Percentiles rank a stretch among this genome's conserved stretches.
Conservation (phyloP, 2,329 filamentous ascomycete genomes). For the Aureobasidium lini region DNA sequence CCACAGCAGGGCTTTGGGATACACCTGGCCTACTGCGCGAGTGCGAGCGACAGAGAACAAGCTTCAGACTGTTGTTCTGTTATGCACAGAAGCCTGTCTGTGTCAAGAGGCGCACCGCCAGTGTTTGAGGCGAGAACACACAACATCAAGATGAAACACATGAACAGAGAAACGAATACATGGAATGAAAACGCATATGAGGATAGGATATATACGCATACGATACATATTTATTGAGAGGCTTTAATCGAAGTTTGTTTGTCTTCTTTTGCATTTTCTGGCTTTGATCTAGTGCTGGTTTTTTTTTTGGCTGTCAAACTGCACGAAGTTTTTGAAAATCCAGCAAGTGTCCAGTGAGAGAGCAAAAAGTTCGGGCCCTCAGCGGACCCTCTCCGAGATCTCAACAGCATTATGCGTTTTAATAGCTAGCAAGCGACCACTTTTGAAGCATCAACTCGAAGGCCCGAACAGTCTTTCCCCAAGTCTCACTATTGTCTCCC, state of each 20-base stretch:
- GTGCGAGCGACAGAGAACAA: constrained; percentile 79
- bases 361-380: too few relatives aligned
- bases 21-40: constrained; percentile 70
- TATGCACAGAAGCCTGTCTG: constrained; percentile 71
- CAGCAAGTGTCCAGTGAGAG: too few relatives aligned
- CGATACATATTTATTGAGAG: neutral
- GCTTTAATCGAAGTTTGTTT: neutral
- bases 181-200: neutral
- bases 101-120: constrained; percentile 40
- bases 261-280: neutral
- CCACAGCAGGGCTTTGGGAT: constrained; percentile 61
- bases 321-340: too few relatives aligned
- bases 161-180: neutral
- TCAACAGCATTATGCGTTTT: neutral
- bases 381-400: neutral
- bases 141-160: neutral
- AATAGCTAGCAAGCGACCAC: neutral
- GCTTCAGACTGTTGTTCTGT: constrained; percentile 83
- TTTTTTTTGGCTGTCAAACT: neutral
- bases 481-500: neutral
- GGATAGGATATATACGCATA: neutral
- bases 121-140: constrained; percentile 31
- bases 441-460: neutral
- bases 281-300: neutral
- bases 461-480: neutral